Percentiles rank a stretch among this genome's conserved stretches.
These are phyloP conservation scores for Colletotrichum sojae DNA, from an alignment of 2,329 filamentous ascomycete species.

Conservation along the genomic window DNA sequence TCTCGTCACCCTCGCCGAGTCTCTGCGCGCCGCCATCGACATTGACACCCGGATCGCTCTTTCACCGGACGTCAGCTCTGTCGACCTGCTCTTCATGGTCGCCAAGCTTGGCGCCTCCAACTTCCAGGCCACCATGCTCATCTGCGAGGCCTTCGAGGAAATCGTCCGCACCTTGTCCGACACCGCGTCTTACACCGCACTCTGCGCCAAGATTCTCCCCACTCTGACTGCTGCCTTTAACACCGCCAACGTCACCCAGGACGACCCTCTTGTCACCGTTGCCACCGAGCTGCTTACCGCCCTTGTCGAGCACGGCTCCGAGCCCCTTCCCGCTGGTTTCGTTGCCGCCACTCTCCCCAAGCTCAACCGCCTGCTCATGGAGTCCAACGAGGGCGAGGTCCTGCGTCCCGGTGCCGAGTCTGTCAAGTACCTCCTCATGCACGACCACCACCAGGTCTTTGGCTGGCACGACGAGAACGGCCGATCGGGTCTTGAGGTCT, in stretches of 20 bases:
- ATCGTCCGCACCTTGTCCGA: constrained; percentile 80
- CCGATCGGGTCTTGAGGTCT: constrained; percentile 88
- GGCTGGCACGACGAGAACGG: constrained; percentile 86
- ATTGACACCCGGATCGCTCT: constrained; percentile 84
- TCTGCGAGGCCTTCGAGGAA: constrained; percentile 93
- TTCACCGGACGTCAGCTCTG: constrained; percentile 78
- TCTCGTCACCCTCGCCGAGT: constrained; percentile 89
- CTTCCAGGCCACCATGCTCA: constrained; percentile 90
- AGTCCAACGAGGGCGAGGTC: constrained; percentile 88
- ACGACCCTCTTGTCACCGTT: constrained; percentile 82
- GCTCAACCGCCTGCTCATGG: constrained; percentile 84
- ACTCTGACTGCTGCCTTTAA: constrained; percentile 92
- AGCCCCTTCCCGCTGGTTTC: constrained; percentile 89
- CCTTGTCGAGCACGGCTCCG: constrained; percentile 84
- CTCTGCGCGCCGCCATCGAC: constrained; percentile 85
- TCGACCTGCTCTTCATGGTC: constrained; percentile 89
- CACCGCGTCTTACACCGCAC: constrained; percentile 77
- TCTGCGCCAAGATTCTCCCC: constrained; percentile 90
- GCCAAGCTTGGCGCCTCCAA: constrained; percentile 91
- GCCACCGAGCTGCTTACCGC: constrained; percentile 88
- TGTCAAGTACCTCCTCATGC: constrained; percentile 89
- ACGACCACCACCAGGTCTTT: constrained; percentile 92
- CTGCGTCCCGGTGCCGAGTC: constrained; percentile 88
- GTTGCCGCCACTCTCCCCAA: constrained; percentile 90
- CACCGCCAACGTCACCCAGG: constrained; percentile 86